Conservation (phyloP, 768 basidiomycete species). For the Arthromyces matolae region DNA sequence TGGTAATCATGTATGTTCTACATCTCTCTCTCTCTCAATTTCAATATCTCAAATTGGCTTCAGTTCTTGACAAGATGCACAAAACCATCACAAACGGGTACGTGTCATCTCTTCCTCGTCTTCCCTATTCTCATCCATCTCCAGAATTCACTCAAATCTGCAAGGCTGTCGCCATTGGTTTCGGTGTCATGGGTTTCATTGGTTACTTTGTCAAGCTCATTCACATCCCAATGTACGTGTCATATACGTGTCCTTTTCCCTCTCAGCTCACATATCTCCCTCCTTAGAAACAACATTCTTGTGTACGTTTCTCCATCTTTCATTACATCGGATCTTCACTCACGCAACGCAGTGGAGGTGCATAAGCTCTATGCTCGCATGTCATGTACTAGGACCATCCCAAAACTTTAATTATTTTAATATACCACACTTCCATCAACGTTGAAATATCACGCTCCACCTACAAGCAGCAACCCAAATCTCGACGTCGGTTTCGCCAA, state of each 20-base stretch:
- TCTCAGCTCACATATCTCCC: constrained; percentile 12
- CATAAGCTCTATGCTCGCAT: constrained; percentile 39
- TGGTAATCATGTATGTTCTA: constrained; percentile 75
- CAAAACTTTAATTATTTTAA: constrained; percentile 2
- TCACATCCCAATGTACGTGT: constrained; percentile 97
- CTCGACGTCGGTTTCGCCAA: constrained; percentile 69
- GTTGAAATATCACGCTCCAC: constrained; percentile 29
- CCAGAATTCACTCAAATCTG: constrained; percentile 94
- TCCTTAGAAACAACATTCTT: constrained; percentile 87
- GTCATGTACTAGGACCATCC: constrained; percentile 10
- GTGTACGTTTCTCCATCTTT: constrained; percentile 62
- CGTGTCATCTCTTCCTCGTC: constrained; percentile 14
- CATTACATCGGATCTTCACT: constrained; percentile 20
- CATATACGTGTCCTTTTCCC: constrained; percentile 19
- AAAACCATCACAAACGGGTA: constrained; percentile 95
- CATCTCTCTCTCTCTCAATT: not conserved
- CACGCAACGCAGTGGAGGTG: constrained; percentile 59
- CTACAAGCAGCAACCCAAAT: constrained; percentile 72
- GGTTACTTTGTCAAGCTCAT: constrained; percentile 98
- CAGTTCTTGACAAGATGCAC: constrained; percentile 97
- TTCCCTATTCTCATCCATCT: not conserved
- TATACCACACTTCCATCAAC: not conserved
- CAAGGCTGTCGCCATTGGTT: constrained; percentile 94
- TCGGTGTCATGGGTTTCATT: constrained; percentile 99
- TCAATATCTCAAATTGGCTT: constrained; percentile 7